Conservation (phyloP, 805 yeast genomes). For the Pichia occidentalis region DNA sequence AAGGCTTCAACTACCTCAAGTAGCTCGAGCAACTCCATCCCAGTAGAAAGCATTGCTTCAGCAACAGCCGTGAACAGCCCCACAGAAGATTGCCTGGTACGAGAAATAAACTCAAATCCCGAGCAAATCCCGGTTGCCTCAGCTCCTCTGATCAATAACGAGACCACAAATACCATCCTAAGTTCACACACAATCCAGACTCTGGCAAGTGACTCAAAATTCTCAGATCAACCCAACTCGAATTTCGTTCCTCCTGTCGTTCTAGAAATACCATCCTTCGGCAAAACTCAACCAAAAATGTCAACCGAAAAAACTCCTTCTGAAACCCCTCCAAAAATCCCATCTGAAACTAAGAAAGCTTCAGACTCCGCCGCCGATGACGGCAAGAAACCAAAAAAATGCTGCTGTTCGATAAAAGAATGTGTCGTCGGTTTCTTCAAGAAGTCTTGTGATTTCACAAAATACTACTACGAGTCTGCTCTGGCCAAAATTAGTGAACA, state of each 20-base stretch:
- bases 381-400: constrained; percentile 2
- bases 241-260: constrained; percentile 9
- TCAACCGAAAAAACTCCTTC: neutral
- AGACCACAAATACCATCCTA: constrained; percentile 6
- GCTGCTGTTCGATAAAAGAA: neutral
- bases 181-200: constrained; percentile 4
- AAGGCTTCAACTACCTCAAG: neutral
- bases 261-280: constrained; percentile 5
- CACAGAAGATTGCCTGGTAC: too few relatives aligned
- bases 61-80: neutral
- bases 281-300: too few relatives aligned
- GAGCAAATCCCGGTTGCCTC: too few relatives aligned
- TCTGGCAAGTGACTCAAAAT: neutral
- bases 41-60: neutral
- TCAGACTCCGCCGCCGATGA: neutral
- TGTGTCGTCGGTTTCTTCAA: constrained; percentile 2
- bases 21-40: constrained; percentile 1
- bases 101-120: too few relatives aligned
- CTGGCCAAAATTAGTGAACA: constrained; percentile 1
- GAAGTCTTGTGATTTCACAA: constrained; percentile 3
- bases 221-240: too few relatives aligned
- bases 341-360: neutral
- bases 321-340: neutral
- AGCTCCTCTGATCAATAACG: constrained; percentile 4
- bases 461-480: neutral